phyloP scores from a whole-genome alignment of 1,284 basidiomycete genomes.

The Apiotrichum gamsii region DNA sequence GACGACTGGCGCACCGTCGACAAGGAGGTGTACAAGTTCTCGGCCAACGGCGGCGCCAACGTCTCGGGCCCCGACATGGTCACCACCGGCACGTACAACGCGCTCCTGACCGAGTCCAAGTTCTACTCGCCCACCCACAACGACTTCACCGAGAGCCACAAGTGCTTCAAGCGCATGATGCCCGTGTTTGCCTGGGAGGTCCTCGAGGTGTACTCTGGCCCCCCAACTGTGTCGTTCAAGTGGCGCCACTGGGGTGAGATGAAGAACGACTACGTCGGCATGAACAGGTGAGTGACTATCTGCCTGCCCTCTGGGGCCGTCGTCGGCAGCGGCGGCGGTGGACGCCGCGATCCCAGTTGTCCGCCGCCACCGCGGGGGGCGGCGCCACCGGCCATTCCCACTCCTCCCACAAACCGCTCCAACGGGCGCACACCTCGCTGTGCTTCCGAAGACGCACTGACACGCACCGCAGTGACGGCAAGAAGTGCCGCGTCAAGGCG shows the following conservation, averaged over 20 bases:
- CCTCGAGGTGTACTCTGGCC: conserved; percentile 16
- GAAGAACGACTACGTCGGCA: conserved; percentile 18
- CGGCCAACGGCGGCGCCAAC: conserved; percentile 9
- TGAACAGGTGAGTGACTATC: conserved; percentile 5
- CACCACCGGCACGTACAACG: conserved; percentile 15
- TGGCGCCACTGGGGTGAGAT: conserved; percentile 20
- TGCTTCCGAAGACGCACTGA: too few species aligned
- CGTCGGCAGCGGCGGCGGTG: too few species aligned
- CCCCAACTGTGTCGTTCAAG: conserved; percentile 10
- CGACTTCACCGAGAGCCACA: conserved; percentile 10
- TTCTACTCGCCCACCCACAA: conserved; percentile 13
- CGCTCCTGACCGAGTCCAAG: conserved; percentile 8
- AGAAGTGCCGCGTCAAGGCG: conserved; percentile 16
- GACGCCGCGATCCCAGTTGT: too few species aligned
- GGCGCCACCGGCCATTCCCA: too few species aligned
- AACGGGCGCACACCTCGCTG: too few species aligned
- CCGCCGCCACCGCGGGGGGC: too few species aligned
- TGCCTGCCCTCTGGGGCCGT: too few species aligned
- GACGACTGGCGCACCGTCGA: conserved; percentile 15
- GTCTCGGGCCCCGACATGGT: conserved; percentile 9
- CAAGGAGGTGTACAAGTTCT: conserved; percentile 12
- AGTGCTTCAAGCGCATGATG: conserved; percentile 20
- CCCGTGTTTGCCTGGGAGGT: conserved; percentile 17
- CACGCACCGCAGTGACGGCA: conserved; percentile 4
- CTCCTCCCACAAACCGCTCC: too few species aligned